phyloP scores from a whole-genome alignment of 225 moss, liverwort and hornwort species.

The Pseudoscleropodium purum region DNA sequence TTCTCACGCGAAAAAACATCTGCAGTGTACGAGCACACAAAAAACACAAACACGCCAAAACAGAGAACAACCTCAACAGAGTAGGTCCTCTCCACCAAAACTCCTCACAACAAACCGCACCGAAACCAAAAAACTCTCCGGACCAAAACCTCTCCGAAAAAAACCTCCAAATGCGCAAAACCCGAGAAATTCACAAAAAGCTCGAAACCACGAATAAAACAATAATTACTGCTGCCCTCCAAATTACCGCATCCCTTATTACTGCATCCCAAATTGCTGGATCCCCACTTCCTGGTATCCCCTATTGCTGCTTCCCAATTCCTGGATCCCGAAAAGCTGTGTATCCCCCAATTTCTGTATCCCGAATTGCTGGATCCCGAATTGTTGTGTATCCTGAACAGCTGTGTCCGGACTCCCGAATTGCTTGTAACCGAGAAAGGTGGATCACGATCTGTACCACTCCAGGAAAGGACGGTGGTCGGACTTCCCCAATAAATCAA shows the following conservation, averaged over 20 bases:
- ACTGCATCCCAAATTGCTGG: not conserved
- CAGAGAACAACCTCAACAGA: not conserved
- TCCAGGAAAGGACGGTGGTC: not conserved
- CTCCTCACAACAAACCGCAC: not conserved
- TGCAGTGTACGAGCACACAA: not conserved
- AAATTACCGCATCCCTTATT: not conserved
- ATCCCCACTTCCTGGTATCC: not conserved
- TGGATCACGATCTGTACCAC: not conserved
- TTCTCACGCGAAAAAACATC: not conserved
- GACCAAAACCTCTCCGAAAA: not conserved
- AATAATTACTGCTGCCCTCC: not conserved
- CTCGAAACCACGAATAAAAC: not conserved
- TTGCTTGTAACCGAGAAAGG: not conserved
- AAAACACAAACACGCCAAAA: not conserved
- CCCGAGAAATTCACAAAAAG: not conserved
- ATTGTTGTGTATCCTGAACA: not conserved
- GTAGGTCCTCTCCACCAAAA: not conserved
- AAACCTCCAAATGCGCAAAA: not conserved
- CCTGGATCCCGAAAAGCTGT: too few species aligned
- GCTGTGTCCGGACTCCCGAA: too few species aligned
- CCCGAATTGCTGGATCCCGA: not conserved
- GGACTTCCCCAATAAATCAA: not conserved
- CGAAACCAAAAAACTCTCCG: too few species aligned
- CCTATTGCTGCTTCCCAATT: not conserved
- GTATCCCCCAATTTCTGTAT: not conserved